These are phyloP conservation scores for Neoascochyta sp. DNA, from an alignment of 2,329 filamentous ascomycete species.

Conservation along the genomic window DNA sequence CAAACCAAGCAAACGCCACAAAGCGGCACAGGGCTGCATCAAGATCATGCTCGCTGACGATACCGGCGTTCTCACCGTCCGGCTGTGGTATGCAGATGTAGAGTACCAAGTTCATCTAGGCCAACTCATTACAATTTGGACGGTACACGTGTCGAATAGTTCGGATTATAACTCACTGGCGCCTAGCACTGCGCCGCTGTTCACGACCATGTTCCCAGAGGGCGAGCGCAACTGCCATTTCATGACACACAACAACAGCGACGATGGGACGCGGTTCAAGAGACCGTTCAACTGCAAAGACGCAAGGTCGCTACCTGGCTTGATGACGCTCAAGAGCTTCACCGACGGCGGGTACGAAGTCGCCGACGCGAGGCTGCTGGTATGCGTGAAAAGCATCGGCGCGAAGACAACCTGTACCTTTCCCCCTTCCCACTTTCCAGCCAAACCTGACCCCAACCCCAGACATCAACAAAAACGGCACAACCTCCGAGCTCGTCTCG, in stretches of 20 bases:
- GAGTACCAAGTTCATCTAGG: constrained; percentile 50
- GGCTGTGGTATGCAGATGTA: constrained; percentile 49
- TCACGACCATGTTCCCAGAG: constrained; percentile 57
- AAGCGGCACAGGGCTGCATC: constrained; percentile 50
- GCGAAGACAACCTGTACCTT: constrained; percentile 47
- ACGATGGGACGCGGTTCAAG: constrained; percentile 45
- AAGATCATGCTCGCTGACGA: constrained; percentile 57
- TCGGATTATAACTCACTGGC: constrained; percentile 41
- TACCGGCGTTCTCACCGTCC: constrained; percentile 53
- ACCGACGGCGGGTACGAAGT: constrained; percentile 54
- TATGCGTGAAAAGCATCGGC: constrained; percentile 58
- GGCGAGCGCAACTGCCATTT: constrained; percentile 53
- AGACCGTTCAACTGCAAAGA: constrained; percentile 46
- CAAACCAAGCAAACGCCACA: constrained; percentile 43
- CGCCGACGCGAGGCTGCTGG: constrained; percentile 50
- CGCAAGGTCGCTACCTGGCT: constrained; percentile 39
- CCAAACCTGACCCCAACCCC: background rate
- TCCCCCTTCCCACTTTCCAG: background rate
- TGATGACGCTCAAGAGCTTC: constrained; percentile 58
- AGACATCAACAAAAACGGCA: constrained; percentile 49
- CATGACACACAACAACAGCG: constrained; percentile 50
- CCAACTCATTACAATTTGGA: constrained; percentile 55
- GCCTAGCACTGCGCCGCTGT: constrained; percentile 46
- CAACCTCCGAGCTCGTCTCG: constrained; percentile 46
- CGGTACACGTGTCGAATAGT: constrained; percentile 52